phyloP scores from a whole-genome alignment of 1,284 basidiomycete genomes.

The Trametes versicolor region DNA sequence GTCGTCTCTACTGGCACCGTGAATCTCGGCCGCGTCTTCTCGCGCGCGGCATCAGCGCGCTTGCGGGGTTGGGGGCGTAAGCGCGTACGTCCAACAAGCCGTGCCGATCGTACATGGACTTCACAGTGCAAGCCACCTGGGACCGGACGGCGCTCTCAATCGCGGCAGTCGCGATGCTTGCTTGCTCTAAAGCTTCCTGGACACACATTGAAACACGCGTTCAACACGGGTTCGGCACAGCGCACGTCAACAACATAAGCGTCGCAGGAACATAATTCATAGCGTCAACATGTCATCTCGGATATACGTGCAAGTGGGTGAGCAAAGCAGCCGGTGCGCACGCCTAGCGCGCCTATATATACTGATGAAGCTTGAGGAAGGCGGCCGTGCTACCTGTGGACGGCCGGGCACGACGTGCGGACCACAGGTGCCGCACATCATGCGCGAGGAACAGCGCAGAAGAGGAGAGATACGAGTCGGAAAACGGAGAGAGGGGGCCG shows the following conservation, averaged over 20 bases:
- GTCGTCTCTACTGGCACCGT: background rate
- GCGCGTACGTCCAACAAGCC: too few species aligned
- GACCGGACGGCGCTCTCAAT: background rate
- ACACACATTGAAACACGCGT: background rate
- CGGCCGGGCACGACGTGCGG: constrained; percentile 10
- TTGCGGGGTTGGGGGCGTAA: too few species aligned
- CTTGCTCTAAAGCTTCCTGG: background rate
- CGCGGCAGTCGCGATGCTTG: background rate
- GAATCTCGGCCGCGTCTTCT: background rate
- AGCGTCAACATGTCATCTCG: too few species aligned
- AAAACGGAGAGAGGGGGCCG: background rate
- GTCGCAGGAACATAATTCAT: too few species aligned
- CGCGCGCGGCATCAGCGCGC: background rate
- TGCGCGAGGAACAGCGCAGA: background rate
- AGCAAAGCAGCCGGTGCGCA: constrained; percentile 5
- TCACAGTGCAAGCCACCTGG: background rate
- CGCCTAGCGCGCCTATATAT: constrained; percentile 2
- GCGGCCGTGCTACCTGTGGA: constrained; percentile 10
- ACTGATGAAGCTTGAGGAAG: background rate
- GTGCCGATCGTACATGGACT: background rate
- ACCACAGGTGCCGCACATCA: constrained; percentile 11
- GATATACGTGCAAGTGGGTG: background rate
- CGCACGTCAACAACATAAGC: too few species aligned
- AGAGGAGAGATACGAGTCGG: background rate
- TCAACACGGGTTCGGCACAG: too few species aligned